Conservation (phyloP, 352 stramenopile species). For the Pythium guiyangense region DNA sequence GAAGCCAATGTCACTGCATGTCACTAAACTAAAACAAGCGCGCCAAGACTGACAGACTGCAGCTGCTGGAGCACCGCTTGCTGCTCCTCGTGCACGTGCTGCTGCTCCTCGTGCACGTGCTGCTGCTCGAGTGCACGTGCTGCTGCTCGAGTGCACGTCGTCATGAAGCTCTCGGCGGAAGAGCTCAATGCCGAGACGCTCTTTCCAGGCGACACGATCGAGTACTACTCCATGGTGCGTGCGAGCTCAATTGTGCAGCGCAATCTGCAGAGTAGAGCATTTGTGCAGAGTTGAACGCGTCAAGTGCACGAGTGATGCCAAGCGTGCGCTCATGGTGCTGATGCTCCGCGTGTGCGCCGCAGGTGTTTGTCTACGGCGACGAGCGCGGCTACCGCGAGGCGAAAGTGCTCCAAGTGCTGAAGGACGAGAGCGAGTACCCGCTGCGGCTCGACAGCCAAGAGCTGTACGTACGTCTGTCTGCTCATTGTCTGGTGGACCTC, state of each 20-base stretch:
- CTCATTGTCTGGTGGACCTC: background rate
- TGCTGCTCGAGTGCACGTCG: background rate
- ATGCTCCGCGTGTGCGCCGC: background rate
- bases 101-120: background rate
- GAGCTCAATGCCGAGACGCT: conserved; percentile 58
- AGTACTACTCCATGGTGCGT: conserved; percentile 73
- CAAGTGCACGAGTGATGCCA: background rate
- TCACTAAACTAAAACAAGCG: too few species aligned
- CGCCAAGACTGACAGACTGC: too few species aligned
- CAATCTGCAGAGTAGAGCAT: background rate
- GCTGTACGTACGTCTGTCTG: conserved; percentile 31
- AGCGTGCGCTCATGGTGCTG: background rate
- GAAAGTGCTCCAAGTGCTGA: conserved; percentile 51
- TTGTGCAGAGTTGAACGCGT: background rate
- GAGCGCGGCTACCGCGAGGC: conserved; percentile 52
- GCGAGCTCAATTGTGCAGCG: background rate
- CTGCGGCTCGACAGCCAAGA: conserved; percentile 66
- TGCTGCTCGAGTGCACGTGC: background rate
- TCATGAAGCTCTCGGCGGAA: conserved; percentile 42
- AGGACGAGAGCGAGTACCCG: conserved; percentile 44
- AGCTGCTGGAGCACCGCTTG: too few species aligned
- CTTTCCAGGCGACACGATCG: conserved; percentile 65
- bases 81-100: too few species aligned
- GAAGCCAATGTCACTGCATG: too few species aligned
- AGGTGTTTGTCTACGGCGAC: conserved; percentile 72